Conservation (phyloP, 106 monocot genomes). For the Acorus gramineus region DNA sequence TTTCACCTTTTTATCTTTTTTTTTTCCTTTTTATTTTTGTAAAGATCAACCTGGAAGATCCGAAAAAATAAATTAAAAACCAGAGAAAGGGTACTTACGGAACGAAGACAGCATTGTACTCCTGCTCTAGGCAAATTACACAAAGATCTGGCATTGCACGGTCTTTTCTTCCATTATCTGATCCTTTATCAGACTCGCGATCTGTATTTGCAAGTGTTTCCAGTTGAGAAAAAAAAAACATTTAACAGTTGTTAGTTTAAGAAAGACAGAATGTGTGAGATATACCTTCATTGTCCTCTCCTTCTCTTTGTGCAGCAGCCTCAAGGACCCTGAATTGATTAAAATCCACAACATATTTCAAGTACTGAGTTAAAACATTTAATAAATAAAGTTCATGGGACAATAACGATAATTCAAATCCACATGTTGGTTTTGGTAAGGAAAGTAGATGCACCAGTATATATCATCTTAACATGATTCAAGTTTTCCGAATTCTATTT, state of each 20-base stretch:
- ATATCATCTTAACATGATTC: no score
- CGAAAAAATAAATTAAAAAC: background rate
- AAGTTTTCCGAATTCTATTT: no score
- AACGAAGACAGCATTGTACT: slow-evolving; percentile 98
- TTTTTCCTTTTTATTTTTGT: no score
- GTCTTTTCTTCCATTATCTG: slow-evolving; percentile 45
- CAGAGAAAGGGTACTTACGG: slow-evolving; percentile 51
- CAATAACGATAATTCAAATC: no score
- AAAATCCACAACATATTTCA: background rate
- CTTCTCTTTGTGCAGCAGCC: slow-evolving; percentile 67
- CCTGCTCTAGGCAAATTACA: slow-evolving; percentile 92
- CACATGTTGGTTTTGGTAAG: no score
- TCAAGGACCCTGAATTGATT: slow-evolving; percentile 52
- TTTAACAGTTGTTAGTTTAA: background rate
- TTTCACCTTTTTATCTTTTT: no score
- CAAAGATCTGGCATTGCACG: slow-evolving; percentile 62
- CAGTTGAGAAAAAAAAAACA: slow-evolving; percentile 7
- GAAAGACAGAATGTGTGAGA: background rate
- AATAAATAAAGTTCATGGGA: no score
- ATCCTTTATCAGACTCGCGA: slow-evolving; percentile 18
- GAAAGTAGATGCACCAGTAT: no score
- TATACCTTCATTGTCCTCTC: slow-evolving; percentile 63
- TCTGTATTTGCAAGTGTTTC: background rate
- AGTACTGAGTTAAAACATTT: no score
- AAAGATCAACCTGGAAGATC: no score